Conservation (phyloP, 352 stramenopile genomes). For the Pelagophyceae sp. region DNA sequence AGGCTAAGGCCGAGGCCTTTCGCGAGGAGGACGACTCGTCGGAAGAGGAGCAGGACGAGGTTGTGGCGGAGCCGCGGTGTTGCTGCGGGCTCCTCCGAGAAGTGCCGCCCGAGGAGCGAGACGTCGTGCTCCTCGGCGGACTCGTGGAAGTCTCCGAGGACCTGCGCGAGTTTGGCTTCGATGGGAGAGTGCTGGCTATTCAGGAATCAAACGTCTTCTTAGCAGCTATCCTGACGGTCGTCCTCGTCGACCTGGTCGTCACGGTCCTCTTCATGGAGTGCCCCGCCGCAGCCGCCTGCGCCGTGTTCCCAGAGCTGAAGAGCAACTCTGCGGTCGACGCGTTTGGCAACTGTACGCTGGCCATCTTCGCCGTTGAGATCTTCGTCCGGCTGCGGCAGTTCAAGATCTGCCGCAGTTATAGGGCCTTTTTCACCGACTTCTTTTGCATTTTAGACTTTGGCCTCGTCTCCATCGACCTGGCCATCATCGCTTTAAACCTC, state of each 20-base stretch:
- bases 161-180: background rate
- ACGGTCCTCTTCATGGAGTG: background rate
- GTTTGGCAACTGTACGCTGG: background rate
- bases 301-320: background rate
- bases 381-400: conserved; percentile 6
- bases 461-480: background rate
- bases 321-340: background rate
- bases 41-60: background rate
- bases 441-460: conserved; percentile 5
- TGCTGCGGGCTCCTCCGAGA: background rate
- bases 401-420: background rate
- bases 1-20: too few species aligned
- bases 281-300: background rate
- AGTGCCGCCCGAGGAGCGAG: background rate
- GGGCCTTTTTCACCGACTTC: background rate
- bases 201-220: background rate
- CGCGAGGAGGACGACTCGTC: background rate
- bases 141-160: conserved; percentile 1
- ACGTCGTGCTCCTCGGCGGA: background rate
- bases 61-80: background rate
- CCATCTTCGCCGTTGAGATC: conserved; percentile 12
- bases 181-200: background rate
- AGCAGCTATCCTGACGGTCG: background rate
- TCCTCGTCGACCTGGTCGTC: background rate
- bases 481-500: background rate